Percentiles rank a stretch among this genome's conserved stretches.
Evolutionary conservation across 495 filamentous ascomycete genomes (phyloP).

Genomic region (Penicillium dipodomyicola): DNA sequence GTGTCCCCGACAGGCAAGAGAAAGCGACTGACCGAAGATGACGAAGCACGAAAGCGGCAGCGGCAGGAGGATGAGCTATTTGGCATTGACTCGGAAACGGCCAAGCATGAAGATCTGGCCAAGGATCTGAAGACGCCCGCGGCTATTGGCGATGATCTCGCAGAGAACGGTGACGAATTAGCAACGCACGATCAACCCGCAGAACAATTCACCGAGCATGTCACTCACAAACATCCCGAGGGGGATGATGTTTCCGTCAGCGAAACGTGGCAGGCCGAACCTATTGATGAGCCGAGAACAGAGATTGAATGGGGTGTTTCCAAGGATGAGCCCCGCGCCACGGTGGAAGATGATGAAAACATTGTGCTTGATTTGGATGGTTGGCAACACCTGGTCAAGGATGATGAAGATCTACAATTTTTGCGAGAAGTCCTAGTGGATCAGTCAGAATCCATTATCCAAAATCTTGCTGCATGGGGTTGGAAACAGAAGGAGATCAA

Average conservation of each 20-base stretch:
- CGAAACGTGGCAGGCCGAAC: conserved; percentile 20
- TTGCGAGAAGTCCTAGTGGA: conserved; percentile 51
- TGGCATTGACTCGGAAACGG: conserved; percentile 39
- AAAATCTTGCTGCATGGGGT: conserved; percentile 72
- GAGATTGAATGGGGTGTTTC: conserved; percentile 62
- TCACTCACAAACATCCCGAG: conserved; percentile 1
- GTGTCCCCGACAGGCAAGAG: conserved; percentile 59
- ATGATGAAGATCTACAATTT: conserved; percentile 71
- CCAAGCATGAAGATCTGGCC: conserved; percentile 11
- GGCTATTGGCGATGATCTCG: conserved; percentile 4
- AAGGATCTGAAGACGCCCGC: conserved; percentile 4
- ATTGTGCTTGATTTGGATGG: conserved; percentile 74
- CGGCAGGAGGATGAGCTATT: conserved; percentile 81
- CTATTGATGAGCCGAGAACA: conserved; percentile 31
- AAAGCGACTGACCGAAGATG: conserved; percentile 61
- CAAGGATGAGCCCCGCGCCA: conserved; percentile 56
- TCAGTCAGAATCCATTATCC: conserved; percentile 51
- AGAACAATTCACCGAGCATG: conserved; percentile 1
- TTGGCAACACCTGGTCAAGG: conserved; percentile 71
- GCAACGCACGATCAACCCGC: conserved; percentile 3
- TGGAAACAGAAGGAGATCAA: conserved; percentile 92
- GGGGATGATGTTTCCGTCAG: conserved; percentile 32
- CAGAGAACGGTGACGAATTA: conserved; percentile 8
- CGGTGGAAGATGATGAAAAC: conserved; percentile 64
- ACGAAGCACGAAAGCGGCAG: conserved; percentile 64